Percentiles rank a stretch among this genome's conserved stretches.
Evolutionary conservation across 345 rosid species (phyloP).

Genomic region (Noccaea bulbosa): DNA sequence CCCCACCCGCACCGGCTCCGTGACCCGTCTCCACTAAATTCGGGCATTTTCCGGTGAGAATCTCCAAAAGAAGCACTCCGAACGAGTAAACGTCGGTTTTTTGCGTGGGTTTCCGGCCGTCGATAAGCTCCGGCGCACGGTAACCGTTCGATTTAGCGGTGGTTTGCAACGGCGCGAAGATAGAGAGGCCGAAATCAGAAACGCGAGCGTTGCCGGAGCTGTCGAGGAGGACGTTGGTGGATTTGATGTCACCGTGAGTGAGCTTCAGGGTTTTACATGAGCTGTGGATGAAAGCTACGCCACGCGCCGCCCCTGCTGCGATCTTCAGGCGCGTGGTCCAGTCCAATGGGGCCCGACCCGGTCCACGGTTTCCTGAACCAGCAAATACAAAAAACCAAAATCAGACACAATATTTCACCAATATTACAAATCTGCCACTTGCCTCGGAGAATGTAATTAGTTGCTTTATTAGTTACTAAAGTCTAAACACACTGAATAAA

Average conservation of each 20-base stretch:
- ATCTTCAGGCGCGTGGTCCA: slow-evolving; percentile 88
- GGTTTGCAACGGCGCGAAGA: slow-evolving; percentile 50
- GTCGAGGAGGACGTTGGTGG: slow-evolving; percentile 83
- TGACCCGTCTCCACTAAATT: slow-evolving; percentile 57
- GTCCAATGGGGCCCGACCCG: slow-evolving; percentile 84
- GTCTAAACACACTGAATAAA: not conserved
- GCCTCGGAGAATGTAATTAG: slow-evolving; percentile 14
- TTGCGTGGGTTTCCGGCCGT: slow-evolving; percentile 60
- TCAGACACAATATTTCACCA: slow-evolving; percentile 3
- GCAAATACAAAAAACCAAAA: not conserved
- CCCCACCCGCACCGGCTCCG: slow-evolving; percentile 49
- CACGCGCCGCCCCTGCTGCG: slow-evolving; percentile 83
- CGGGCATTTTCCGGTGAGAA: slow-evolving; percentile 82
- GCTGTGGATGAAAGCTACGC: slow-evolving; percentile 68
- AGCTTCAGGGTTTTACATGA: slow-evolving; percentile 79
- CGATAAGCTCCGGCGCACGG: slow-evolving; percentile 63
- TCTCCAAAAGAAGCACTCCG: slow-evolving; percentile 74
- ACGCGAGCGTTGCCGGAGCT: slow-evolving; percentile 63
- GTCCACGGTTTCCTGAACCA: slow-evolving; percentile 81
- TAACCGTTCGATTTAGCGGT: slow-evolving; percentile 68
- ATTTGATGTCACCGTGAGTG: slow-evolving; percentile 81
- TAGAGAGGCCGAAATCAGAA: slow-evolving; percentile 70
- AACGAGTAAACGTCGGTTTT: slow-evolving; percentile 81
- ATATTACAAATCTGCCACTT: slow-evolving; percentile 14
- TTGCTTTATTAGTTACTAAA: slow-evolving; percentile 20